Evolutionary conservation across 2,329 filamentous ascomycete genomes (phyloP), one percentile per base, ranked within the genome.

Genomic region (Talaromyces sp.): DNA sequence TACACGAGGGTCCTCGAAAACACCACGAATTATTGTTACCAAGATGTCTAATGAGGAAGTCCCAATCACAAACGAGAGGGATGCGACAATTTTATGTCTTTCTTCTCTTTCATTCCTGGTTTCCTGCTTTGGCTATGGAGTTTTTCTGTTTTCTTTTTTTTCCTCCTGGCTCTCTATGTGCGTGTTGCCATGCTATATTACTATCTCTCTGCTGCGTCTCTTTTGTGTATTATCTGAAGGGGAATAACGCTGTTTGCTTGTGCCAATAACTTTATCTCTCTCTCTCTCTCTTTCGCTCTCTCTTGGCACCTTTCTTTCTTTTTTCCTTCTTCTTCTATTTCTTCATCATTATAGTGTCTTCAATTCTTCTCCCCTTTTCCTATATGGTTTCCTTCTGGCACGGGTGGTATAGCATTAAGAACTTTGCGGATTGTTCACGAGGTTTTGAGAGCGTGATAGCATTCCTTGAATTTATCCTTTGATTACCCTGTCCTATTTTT

Each of bases 121-220:
- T 59, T 48, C 44, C 40, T 28, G 35, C 39, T 39, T 58, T 58
- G 52, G 48, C 50, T 28, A 31, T 42, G 48, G 59, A 42, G 59
- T 50, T 50, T 25, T 60, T 48, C 50, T n/a, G n/a, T n/a, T n/a
- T n/a, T n/a, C n/a, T n/a, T n/a, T n/a, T n/a, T n/a, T n/a, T n/a
- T n/a, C n/a, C n/a, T n/a, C n/a, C n/a, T n/a, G n/a, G 54, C 14
- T 58, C 28, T 50, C 57, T 58, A 21, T 16, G 23, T 40, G 33
- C 35, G 9, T 42, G 42, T 58, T 37, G 31, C 33, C 9, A 58
- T 57, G 42, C 50, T 50, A 61, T 16, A 54, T n/a, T 40, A 35
- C 48, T 60, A 37, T 40, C 23, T 55, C 37, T 21, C 23, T 6
- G 16, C 23, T n/a, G 54, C 52, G 21, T 57, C 54, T 57, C 54